Percentiles rank a stretch among this genome's conserved stretches.
Conservation (phyloP, 2,329 filamentous ascomycete genomes). For the Calonectria fujianensis region DNA sequence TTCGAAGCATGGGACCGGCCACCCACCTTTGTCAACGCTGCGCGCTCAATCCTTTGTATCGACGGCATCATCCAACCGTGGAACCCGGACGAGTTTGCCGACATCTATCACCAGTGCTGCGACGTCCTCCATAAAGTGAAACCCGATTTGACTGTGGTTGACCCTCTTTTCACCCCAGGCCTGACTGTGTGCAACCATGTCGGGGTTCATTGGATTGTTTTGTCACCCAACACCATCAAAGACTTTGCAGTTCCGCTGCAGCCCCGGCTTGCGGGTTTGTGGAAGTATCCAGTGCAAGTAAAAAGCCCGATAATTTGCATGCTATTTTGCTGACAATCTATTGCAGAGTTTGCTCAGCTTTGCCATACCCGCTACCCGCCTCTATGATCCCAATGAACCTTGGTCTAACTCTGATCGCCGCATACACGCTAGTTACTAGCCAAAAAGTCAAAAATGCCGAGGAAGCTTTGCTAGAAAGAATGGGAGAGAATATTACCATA, state of each 20-base stretch:
- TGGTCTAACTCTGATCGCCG: constrained; percentile 4
- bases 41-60: constrained; percentile 23
- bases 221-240: constrained; percentile 36
- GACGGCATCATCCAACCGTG: constrained; percentile 29
- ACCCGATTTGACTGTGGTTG: constrained; percentile 24
- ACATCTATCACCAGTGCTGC: constrained; percentile 2
- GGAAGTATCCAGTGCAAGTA: constrained; percentile 30
- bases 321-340: neutral
- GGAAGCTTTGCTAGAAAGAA: neutral
- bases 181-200: constrained; percentile 28
- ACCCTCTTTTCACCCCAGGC: constrained; percentile 29
- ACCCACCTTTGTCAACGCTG: constrained; percentile 8
- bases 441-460: constrained; percentile 18
- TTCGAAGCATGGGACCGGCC: constrained; percentile 30
- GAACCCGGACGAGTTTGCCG: constrained; percentile 22
- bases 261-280: constrained; percentile 19
- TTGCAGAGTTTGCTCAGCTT: constrained; percentile 23
- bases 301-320: neutral
- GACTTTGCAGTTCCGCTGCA: constrained; percentile 29
- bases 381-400: constrained; percentile 20
- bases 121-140: neutral
- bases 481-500: neutral
- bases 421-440: constrained; percentile 20
- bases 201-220: constrained; percentile 21
- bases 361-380: constrained; percentile 20